Conservation (phyloP, 331 rosid species). For the Prunus yedoensis region DNA sequence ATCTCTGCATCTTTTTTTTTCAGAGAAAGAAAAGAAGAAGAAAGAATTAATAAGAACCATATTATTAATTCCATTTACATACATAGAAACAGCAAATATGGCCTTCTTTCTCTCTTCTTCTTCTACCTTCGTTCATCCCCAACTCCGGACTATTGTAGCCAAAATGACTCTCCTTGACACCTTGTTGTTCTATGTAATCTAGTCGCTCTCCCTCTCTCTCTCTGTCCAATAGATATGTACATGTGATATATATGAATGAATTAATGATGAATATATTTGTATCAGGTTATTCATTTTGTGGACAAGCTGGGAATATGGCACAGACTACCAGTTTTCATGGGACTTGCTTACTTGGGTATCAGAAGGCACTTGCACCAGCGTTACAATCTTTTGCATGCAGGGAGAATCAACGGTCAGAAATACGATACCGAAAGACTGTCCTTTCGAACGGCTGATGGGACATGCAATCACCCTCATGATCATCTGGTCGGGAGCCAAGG, state of each 20-base stretch:
- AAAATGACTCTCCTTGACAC: conserved; percentile 56
- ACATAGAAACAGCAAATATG: conserved; percentile 15
- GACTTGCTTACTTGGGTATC: conserved; percentile 59
- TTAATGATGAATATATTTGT: too few relatives aligned
- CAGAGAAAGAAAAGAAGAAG: too few relatives aligned
- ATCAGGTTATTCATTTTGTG: conserved; percentile 53
- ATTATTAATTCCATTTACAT: too few relatives aligned
- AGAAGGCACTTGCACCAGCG: conserved; percentile 69
- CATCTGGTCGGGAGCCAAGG: conserved; percentile 61
- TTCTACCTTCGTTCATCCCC: conserved; percentile 47
- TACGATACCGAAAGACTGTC: conserved; percentile 37
- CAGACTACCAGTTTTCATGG: conserved; percentile 60
- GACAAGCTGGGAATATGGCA: conserved; percentile 69
- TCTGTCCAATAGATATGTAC: not conserved
- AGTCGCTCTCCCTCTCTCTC: not conserved
- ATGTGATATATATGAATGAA: too few relatives aligned
- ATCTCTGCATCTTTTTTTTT: too few relatives aligned
- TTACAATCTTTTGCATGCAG: conserved; percentile 57
- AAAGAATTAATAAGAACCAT: too few relatives aligned
- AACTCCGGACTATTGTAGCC: conserved; percentile 48
- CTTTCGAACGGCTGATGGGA: conserved; percentile 64
- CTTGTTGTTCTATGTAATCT: conserved; percentile 48
- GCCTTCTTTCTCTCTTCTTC: conserved; percentile 28
- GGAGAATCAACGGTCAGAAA: conserved; percentile 36
- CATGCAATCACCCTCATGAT: conserved; percentile 55